A percentile compares a stretch with the other conserved stretches of the same genome.
Conservation (phyloP, 2,329 filamentous ascomycete genomes). For the Massarina eburnea region DNA sequence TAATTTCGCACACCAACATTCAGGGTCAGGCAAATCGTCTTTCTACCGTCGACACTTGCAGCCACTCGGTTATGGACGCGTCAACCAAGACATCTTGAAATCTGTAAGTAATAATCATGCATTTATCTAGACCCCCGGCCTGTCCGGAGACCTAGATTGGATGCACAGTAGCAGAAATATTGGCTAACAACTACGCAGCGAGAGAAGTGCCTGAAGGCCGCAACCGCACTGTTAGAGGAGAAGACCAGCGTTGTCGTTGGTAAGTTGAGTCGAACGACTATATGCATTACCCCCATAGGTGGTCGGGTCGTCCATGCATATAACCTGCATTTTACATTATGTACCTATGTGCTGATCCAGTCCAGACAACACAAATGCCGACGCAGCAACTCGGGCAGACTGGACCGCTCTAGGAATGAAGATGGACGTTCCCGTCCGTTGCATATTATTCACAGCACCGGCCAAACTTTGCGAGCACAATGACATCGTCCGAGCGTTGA, state of each 20-base stretch:
- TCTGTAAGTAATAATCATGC: constrained; percentile 52
- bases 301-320: constrained; percentile 8
- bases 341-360: constrained; percentile 13
- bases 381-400: constrained; percentile 71
- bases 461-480: constrained; percentile 79
- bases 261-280: constrained; percentile 57
- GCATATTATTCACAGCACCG: constrained; percentile 79
- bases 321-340: background rate
- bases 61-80: constrained; percentile 75
- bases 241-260: constrained; percentile 75
- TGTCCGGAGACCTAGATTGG: too few species aligned
- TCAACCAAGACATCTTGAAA: constrained; percentile 91
- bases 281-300: constrained; percentile 1
- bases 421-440: constrained; percentile 73
- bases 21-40: constrained; percentile 93
- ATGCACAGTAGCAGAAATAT: too few species aligned
- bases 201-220: constrained; percentile 69
- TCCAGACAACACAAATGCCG: constrained; percentile 93
- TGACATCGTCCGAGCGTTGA: constrained; percentile 75
- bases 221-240: constrained; percentile 64
- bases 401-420: constrained; percentile 78
- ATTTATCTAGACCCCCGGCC: too few species aligned
- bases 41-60: constrained; percentile 81
- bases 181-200: constrained; percentile 51
- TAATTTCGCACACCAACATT: too few species aligned